phyloP scores from a whole-genome alignment of 768 basidiomycete species.

The Boletus pseudopeckii region DNA sequence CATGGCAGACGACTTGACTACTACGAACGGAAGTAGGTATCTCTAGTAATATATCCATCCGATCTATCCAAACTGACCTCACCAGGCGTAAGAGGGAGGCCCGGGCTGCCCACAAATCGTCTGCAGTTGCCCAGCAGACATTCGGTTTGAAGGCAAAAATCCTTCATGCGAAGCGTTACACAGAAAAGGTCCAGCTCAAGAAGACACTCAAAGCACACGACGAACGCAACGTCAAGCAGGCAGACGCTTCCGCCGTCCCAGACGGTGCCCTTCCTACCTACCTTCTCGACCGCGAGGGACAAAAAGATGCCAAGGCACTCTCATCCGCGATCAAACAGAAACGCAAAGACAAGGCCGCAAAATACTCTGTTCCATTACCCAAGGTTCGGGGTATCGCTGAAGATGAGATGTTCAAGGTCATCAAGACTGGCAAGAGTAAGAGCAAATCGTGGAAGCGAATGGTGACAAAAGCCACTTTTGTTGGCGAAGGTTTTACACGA shows the following conservation, averaged over 20 bases:
- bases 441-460: constrained; percentile 98
- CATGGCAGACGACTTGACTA: constrained; percentile 95
- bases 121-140: constrained; percentile 85
- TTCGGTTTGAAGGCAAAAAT: constrained; percentile 98
- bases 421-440: constrained; percentile 96
- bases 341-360: constrained; percentile 98
- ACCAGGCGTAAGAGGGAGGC: constrained; percentile 79
- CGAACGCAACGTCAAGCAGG: constrained; percentile 95
- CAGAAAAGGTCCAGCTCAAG: constrained; percentile 97
- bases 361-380: constrained; percentile 94
- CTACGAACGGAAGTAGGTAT: constrained; percentile 85
- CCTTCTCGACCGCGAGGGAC: constrained; percentile 95
- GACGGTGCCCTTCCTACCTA: constrained; percentile 94
- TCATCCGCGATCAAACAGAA: constrained; percentile 97
- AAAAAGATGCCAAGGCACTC: constrained; percentile 95
- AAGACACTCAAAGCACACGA: constrained; percentile 99
- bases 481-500: constrained; percentile 95
- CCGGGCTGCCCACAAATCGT: constrained; percentile 70
- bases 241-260: constrained; percentile 75
- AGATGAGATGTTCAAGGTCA: constrained; percentile 99
- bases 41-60: neutral
- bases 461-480: constrained; percentile 99
- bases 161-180: constrained; percentile 94
- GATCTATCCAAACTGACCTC: neutral
- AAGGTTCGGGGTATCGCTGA: constrained; percentile 98